Conservation (phyloP, 2,329 filamentous ascomycete genomes). For the Alternaria dauci region DNA sequence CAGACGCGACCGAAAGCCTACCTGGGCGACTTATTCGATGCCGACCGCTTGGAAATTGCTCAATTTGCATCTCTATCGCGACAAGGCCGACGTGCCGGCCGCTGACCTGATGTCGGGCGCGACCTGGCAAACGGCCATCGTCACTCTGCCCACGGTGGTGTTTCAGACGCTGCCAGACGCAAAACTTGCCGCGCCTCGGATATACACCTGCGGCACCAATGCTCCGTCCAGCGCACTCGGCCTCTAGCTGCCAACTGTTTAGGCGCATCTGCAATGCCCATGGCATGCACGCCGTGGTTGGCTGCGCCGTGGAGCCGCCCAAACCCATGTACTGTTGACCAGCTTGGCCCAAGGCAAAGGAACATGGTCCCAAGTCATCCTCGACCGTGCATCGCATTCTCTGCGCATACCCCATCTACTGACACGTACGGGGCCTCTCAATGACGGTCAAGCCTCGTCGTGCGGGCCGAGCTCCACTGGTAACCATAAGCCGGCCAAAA, state of each 20-base stretch:
- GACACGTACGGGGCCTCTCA: constrained; percentile 25
- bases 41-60: constrained; percentile 26
- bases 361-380: constrained; percentile 10
- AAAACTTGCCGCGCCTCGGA: constrained; percentile 33
- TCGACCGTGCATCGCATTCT: constrained; percentile 33
- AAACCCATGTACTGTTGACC: constrained; percentile 22
- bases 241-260: background rate
- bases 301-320: constrained; percentile 28
- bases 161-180: constrained; percentile 26
- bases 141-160: constrained; percentile 13
- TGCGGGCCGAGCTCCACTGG: constrained; percentile 38
- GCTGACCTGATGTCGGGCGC: background rate
- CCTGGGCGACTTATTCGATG: constrained; percentile 10
- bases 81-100: constrained; percentile 12
- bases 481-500: constrained; percentile 24
- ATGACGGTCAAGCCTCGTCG: constrained; percentile 22
- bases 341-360: constrained; percentile 10
- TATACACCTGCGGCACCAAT: constrained; percentile 20
- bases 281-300: constrained; percentile 22
- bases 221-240: constrained; percentile 4
- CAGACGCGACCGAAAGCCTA: constrained; percentile 26
- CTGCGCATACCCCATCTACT: constrained; percentile 36
- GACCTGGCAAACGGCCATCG: constrained; percentile 3
- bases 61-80: constrained; percentile 20
- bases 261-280: constrained; percentile 15